Percentiles rank a stretch among this genome's conserved stretches.
phyloP scores from a whole-genome alignment of 2,329 filamentous ascomycete genomes.

The Neobulgaria alba region DNA sequence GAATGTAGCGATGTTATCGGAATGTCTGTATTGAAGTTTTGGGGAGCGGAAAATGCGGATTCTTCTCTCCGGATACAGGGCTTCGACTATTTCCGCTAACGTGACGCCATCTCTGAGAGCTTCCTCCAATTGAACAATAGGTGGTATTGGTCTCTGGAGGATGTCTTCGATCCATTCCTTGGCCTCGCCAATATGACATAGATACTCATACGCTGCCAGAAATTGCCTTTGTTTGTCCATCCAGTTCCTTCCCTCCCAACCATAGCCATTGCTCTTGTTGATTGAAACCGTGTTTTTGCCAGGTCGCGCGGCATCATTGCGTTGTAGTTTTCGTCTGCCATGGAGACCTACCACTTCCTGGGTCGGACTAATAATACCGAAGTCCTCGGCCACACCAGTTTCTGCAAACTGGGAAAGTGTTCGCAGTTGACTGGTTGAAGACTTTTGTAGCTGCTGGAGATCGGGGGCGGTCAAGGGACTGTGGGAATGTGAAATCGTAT shows the following conservation, averaged over 20 bases:
- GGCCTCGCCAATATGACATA: constrained; percentile 96
- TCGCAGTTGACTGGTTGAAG: constrained; percentile 81
- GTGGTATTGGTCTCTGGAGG: constrained; percentile 74
- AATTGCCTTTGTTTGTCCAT: constrained; percentile 99
- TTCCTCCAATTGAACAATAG: constrained; percentile 90
- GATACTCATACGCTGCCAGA: constrained; percentile 92
- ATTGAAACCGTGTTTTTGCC: constrained; percentile 34
- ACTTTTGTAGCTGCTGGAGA: constrained; percentile 73
- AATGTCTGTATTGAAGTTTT: constrained; percentile 87
- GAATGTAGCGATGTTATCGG: constrained; percentile 95
- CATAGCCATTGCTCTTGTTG: constrained; percentile 44
- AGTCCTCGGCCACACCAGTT: constrained; percentile 66
- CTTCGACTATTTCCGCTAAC: constrained; percentile 85
- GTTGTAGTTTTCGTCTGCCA: constrained; percentile 74
- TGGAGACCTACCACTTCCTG: constrained; percentile 85
- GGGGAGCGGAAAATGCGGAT: constrained; percentile 78
- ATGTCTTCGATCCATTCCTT: constrained; percentile 99
- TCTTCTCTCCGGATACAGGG: constrained; percentile 68
- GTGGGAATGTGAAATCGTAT: constrained; percentile 27
- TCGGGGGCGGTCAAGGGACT: constrained; percentile 58
- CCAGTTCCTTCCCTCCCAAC: constrained; percentile 83
- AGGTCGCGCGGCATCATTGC: constrained; percentile 45
- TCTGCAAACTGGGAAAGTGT: constrained; percentile 79
- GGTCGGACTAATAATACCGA: constrained; percentile 66
- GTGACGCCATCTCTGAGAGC: constrained; percentile 88